A percentile compares a stretch with the other conserved stretches of the same genome.
phyloP scores from a whole-genome alignment of 2,329 filamentous ascomycete genomes.

The Claviceps digitariae region DNA sequence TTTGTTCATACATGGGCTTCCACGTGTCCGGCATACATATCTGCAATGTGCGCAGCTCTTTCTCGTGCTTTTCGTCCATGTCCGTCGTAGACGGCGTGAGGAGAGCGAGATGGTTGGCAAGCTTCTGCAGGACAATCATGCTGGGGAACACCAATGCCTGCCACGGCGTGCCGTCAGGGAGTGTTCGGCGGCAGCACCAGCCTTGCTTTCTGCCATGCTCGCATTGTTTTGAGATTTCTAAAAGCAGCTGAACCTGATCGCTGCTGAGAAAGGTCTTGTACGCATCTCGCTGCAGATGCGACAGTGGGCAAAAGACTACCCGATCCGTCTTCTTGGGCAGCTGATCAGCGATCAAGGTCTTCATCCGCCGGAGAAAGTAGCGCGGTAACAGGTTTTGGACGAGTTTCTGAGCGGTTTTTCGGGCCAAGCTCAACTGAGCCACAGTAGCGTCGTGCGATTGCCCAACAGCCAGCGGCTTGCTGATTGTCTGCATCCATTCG shows the following conservation, averaged over 20 bases:
- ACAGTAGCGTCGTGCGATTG: constrained; percentile 87
- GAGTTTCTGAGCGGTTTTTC: constrained; percentile 71
- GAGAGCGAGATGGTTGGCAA: constrained; percentile 85
- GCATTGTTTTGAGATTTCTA: constrained; percentile 53
- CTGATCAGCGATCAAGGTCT: constrained; percentile 81
- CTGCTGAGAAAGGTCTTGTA: constrained; percentile 70
- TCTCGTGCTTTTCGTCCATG: constrained; percentile 56
- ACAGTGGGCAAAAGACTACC: constrained; percentile 90
- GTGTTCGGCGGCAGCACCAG: constrained; percentile 58
- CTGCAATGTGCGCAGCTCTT: constrained; percentile 61
- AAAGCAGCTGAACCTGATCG: constrained; percentile 55
- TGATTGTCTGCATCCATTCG: constrained; percentile 70
- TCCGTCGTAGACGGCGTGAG: constrained; percentile 59
- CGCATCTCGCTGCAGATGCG: constrained; percentile 63
- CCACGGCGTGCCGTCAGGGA: constrained; percentile 55
- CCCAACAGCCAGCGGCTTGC: constrained; percentile 67
- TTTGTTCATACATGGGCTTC: constrained; percentile 57
- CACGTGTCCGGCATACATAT: constrained; percentile 63
- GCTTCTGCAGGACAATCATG: constrained; percentile 70
- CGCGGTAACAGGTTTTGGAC: constrained; percentile 76
- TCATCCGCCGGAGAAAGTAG: constrained; percentile 88
- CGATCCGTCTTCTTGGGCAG: constrained; percentile 88
- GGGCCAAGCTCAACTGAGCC: constrained; percentile 65
- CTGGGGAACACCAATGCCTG: constrained; percentile 70
- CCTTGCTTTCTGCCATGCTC: constrained; percentile 52